phyloP scores from a whole-genome alignment of 176 grass and related monocot genomes.

The Lolium rigidum region DNA sequence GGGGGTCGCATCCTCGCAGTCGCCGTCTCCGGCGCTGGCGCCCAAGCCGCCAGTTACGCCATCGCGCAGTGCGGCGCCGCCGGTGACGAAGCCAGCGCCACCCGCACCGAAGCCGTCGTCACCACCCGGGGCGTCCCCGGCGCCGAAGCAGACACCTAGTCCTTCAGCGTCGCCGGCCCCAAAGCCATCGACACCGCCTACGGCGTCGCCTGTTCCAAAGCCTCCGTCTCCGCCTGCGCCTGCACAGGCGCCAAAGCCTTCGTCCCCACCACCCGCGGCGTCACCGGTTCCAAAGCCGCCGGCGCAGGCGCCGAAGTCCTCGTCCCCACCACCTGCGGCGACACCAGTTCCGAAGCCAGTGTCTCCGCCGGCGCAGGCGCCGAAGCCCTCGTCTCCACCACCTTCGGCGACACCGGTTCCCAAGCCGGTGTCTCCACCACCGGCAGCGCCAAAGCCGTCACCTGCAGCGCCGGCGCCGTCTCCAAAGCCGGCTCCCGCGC shows the following conservation, averaged over 20 bases:
- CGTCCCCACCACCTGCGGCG: background rate
- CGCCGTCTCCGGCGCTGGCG: background rate
- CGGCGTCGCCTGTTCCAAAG: background rate
- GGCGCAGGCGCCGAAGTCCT: background rate
- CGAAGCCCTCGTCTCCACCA: background rate
- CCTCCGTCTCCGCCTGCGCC: background rate
- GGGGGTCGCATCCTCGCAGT: slow-evolving; percentile 28
- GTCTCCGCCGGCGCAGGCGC: background rate
- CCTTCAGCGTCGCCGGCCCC: background rate
- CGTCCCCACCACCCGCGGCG: background rate
- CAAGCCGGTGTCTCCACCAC: background rate
- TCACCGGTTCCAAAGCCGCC: background rate
- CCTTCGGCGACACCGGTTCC: background rate
- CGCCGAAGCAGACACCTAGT: background rate
- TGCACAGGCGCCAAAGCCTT: background rate
- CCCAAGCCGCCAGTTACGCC: background rate
- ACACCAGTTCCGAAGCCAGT: background rate
- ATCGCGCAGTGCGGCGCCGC: background rate
- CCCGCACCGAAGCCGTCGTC: background rate
- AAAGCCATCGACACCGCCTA: background rate
- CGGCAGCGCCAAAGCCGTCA: background rate
- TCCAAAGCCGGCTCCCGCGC: background rate
- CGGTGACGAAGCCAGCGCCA: background rate
- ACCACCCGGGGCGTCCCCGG: background rate
- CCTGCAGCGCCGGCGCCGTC: background rate